Evolutionary conservation across 441 rosid genomes (phyloP).

Genomic region (Viola pubescens): DNA sequence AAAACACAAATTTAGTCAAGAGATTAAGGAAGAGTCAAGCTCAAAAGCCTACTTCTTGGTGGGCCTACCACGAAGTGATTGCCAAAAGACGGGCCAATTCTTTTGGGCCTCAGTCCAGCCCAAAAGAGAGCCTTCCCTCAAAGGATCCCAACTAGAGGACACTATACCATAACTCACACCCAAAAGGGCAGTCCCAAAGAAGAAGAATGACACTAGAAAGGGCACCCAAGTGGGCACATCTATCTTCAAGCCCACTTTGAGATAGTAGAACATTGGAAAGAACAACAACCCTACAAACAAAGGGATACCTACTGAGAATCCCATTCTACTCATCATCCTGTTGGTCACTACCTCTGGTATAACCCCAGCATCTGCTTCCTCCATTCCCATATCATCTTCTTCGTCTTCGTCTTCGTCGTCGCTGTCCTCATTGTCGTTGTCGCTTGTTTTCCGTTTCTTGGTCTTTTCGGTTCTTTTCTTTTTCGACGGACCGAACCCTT

Average conservation of each 20-base stretch:
- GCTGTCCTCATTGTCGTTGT: slow-evolving; percentile 8
- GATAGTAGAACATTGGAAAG: slow-evolving; percentile 83
- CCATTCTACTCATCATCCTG: slow-evolving; percentile 84
- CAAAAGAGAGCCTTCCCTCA: slow-evolving; percentile 76
- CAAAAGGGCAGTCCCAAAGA: slow-evolving; percentile 69
- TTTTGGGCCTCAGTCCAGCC: slow-evolving; percentile 90
- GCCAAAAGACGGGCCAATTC: slow-evolving; percentile 96
- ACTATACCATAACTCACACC: slow-evolving; percentile 89
- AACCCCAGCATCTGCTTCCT: slow-evolving; percentile 39
- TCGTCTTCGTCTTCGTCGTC: slow-evolving; percentile 27
- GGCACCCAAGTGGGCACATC: slow-evolving; percentile 90
- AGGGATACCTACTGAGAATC: slow-evolving; percentile 67
- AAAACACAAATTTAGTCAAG: too few species aligned
- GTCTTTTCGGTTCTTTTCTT: slow-evolving; percentile 39
- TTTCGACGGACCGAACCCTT: slow-evolving; percentile 64
- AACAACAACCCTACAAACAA: slow-evolving; percentile 58
- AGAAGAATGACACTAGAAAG: slow-evolving; percentile 66
- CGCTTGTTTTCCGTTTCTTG: slow-evolving; percentile 29
- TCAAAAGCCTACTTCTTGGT: slow-evolving; percentile 29
- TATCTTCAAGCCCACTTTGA: slow-evolving; percentile 65
- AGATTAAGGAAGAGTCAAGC: too few species aligned
- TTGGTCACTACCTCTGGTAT: slow-evolving; percentile 91
- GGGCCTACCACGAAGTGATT: slow-evolving; percentile 66
- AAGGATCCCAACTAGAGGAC: slow-evolving; percentile 90
- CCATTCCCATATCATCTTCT: slow-evolving; percentile 19